phyloP scores from a whole-genome alignment of 192 early-diverging fungal genomes.

The Fimicolochytrium jonesii region DNA sequence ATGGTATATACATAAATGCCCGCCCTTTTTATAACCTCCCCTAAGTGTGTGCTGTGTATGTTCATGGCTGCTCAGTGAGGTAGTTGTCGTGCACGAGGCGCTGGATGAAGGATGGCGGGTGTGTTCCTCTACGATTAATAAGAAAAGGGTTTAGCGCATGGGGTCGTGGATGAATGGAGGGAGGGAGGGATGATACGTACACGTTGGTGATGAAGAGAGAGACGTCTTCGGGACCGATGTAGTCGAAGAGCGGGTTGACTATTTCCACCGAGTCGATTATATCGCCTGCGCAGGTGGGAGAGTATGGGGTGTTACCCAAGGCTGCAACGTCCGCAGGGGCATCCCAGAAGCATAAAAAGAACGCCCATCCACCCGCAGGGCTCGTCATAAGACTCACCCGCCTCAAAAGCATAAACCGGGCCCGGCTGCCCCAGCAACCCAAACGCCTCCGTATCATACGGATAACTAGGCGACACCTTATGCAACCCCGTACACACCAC shows the following conservation, averaged over 20 bases:
- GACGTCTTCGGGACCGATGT: conserved; percentile 86
- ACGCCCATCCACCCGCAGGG: too few species aligned
- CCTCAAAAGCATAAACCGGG: conserved; percentile 72
- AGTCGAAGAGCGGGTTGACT: conserved; percentile 87
- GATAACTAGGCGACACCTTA: conserved; percentile 82
- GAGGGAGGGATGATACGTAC: conserved; percentile 45
- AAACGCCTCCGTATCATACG: conserved; percentile 83
- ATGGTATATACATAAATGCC: too few species aligned
- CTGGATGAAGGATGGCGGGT: conserved; percentile 77
- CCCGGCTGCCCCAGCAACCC: conserved; percentile 77
- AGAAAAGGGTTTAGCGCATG: too few species aligned
- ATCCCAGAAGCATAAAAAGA: too few species aligned
- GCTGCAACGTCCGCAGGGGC: too few species aligned
- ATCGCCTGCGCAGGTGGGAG: conserved; percentile 54
- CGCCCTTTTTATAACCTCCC: too few species aligned
- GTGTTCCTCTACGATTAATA: conserved; percentile 56
- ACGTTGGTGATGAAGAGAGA: conserved; percentile 86
- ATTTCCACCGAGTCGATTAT: conserved; percentile 76
- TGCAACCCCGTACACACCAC: conserved; percentile 88
- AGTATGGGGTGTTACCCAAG: too few species aligned
- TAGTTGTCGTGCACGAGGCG: conserved; percentile 63
- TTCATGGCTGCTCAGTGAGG: background rate
- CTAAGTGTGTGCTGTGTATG: too few species aligned
- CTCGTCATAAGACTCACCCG: conserved; percentile 44
- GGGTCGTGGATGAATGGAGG: conserved; percentile 20